phyloP scores from a whole-genome alignment of 352 stramenopile species.

The Globisporangium polare region DNA sequence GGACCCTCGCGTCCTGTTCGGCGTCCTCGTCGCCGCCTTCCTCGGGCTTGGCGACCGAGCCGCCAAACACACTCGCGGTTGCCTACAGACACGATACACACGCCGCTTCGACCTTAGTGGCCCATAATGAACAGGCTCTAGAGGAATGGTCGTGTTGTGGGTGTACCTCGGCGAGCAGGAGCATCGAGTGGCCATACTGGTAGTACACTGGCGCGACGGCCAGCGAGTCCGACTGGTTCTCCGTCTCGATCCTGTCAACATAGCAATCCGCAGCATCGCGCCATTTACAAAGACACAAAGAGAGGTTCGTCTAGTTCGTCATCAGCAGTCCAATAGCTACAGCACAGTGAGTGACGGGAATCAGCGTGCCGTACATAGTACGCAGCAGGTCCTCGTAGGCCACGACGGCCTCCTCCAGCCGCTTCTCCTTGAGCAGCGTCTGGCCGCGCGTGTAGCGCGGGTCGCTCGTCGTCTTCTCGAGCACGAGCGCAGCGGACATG shows the following conservation, averaged over 20 bases:
- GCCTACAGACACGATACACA: too few relatives aligned
- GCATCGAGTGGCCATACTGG: constrained; percentile 77
- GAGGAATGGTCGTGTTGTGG: too few relatives aligned
- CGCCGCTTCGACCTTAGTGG: too few relatives aligned
- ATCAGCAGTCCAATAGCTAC: too few relatives aligned
- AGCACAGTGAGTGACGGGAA: too few relatives aligned
- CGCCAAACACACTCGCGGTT: constrained; percentile 57
- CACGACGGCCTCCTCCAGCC: constrained; percentile 74
- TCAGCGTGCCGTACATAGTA: constrained; percentile 79
- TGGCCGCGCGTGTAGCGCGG: constrained; percentile 71
- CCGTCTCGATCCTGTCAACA: constrained; percentile 48
- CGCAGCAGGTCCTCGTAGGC: constrained; percentile 73
- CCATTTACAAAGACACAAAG: too few relatives aligned
- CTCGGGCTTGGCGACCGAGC: constrained; percentile 24
- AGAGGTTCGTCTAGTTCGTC: background rate
- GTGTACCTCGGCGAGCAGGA: constrained; percentile 64
- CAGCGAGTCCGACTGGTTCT: constrained; percentile 67
- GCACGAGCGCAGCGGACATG: constrained; percentile 14
- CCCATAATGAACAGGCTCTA: too few relatives aligned
- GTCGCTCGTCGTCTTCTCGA: constrained; percentile 64
- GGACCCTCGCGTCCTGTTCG: constrained; percentile 53
- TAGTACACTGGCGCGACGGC: constrained; percentile 73
- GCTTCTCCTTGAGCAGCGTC: constrained; percentile 74
- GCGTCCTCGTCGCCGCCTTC: constrained; percentile 26
- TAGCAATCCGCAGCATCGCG: background rate